Base-by-base conservation (phyloP, 1,284 basidiomycete species). In the Polyporus tsugae region DNA sequence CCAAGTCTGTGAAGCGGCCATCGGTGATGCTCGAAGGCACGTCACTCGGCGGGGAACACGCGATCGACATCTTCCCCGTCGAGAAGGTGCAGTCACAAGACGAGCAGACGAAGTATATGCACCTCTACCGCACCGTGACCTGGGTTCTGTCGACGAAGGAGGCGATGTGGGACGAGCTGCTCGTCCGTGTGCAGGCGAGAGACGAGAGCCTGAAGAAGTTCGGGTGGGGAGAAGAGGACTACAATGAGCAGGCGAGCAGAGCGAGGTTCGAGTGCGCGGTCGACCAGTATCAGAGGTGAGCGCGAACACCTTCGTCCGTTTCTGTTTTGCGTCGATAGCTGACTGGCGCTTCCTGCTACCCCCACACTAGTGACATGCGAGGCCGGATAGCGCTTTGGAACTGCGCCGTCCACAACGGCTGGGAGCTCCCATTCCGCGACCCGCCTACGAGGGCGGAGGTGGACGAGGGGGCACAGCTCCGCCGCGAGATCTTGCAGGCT, bases 111-210 rank as follows among this genome's bases (percentile, higher is more conserved):
- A 81, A 91, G 46, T 90, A 89, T 6, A 90, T 93, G 89, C 91
- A 92, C 68, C 83, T 93, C 9, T 88, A 90, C 75, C 83, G 86
- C 68, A 85, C 89, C 36, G 91, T 88, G 66, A 85, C 87, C 71
- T 78, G 82, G 38, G 89, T 94, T n/a, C 77, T 92, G 13, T 89
- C 88, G 11, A 89, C 87, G 72, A 87, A 89, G 78, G 92, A 94
- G 77, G 89, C 91, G 49, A 92, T 94, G 90, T 94, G 91, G 91
- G 91, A 92, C 70, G 91, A 92, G 71, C 82, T 94, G 65, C 84
- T 85, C 70, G 87, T 88, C 72, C 83, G 86, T 65, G 83, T 90
- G 76, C 82, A 85, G 58, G 87, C 88, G 71, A 81, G 85, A 63
- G 84, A 82, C 65, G 81, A 83, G 7, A 82, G 86, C 68, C 77